Percentiles rank a stretch among this genome's conserved stretches.
These are phyloP conservation scores for Stephania japonica DNA, from an alignment of 164 flowering plant genomes.

Conservation along the genomic window DNA sequence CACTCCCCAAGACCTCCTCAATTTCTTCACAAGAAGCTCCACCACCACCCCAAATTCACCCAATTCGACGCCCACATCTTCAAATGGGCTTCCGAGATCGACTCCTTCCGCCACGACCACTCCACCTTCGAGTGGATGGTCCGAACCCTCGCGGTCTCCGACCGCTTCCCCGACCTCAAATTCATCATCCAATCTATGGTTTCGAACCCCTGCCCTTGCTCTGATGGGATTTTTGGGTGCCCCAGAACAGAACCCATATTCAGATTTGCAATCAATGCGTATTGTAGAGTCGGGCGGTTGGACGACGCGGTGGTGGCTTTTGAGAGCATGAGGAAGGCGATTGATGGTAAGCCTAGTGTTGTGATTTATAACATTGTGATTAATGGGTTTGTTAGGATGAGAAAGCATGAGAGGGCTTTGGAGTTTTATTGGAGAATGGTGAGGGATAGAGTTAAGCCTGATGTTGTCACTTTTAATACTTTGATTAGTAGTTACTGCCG, in stretches of 20 bases:
- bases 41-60: slow-evolving; percentile 70
- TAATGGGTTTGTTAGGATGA: slow-evolving; percentile 52
- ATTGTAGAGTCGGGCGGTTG: slow-evolving; percentile 45
- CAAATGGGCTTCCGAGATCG: slow-evolving; percentile 57
- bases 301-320: slow-evolving; percentile 56
- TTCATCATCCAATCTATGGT: slow-evolving; percentile 44
- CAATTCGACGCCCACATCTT: slow-evolving; percentile 72
- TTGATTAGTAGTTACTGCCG: slow-evolving; percentile 69
- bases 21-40: slow-evolving; percentile 67
- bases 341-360: slow-evolving; percentile 71
- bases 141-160: slow-evolving; percentile 51
- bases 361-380: slow-evolving; percentile 58
- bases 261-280: slow-evolving; percentile 45
- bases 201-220: slow-evolving; percentile 78
- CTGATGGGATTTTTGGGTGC: slow-evolving; percentile 79
- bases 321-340: slow-evolving; percentile 45
- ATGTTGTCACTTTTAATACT: slow-evolving; percentile 68
- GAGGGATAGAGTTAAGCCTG: slow-evolving; percentile 66
- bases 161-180: slow-evolving; percentile 47
- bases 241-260: slow-evolving; percentile 54
- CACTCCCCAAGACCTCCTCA: slow-evolving; percentile 42
- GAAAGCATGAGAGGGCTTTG: slow-evolving; percentile 45
- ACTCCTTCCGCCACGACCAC: slow-evolving; percentile 82
- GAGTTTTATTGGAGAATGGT: slow-evolving; percentile 48
- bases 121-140: slow-evolving; percentile 72